Percentiles rank a stretch among this genome's conserved stretches.
Evolutionary conservation across 768 basidiomycete genomes (phyloP).

Genomic region (Solioccasus polychromus): DNA sequence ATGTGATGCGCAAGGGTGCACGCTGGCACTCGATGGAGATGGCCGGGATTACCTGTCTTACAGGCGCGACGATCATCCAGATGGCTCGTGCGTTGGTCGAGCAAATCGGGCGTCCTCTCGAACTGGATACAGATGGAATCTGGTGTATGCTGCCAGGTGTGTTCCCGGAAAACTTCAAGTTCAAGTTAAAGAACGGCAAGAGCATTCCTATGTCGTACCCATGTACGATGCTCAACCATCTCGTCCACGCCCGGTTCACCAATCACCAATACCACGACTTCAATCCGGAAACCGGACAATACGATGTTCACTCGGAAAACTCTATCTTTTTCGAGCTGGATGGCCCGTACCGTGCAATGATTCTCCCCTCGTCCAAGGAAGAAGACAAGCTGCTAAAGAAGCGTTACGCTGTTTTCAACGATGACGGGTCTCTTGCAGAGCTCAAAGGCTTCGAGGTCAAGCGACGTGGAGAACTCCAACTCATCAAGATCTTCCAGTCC

Average conservation of each 20-base stretch:
- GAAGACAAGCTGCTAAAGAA: conserved; percentile 99
- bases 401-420: conserved; percentile 98
- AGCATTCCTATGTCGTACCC: conserved; percentile 90
- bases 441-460: conserved; percentile 99
- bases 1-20: conserved; percentile 99
- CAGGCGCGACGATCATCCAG: conserved; percentile 96
- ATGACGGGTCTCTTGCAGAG: conserved; percentile 96
- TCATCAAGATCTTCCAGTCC: conserved; percentile 99
- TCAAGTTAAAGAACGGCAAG: conserved; percentile 87
- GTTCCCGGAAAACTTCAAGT: conserved; percentile 98
- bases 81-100: conserved; percentile 98
- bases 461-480: conserved; percentile 92
- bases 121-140: conserved; percentile 98
- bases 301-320: conserved; percentile 88
- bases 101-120: conserved; percentile 94
- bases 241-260: conserved; percentile 93
- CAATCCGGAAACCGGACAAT: conserved; percentile 80
- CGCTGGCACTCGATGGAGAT: conserved; percentile 99
- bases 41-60: conserved; percentile 98
- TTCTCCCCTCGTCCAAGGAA: conserved; percentile 97
- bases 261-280: conserved; percentile 97
- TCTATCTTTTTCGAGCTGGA: conserved; percentile 99
- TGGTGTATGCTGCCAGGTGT: conserved; percentile 99
- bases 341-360: conserved; percentile 99
- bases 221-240: conserved; percentile 99